Evolutionary conservation across 768 basidiomycete genomes (phyloP).

Genomic region (Exsudoporus frostii): DNA sequence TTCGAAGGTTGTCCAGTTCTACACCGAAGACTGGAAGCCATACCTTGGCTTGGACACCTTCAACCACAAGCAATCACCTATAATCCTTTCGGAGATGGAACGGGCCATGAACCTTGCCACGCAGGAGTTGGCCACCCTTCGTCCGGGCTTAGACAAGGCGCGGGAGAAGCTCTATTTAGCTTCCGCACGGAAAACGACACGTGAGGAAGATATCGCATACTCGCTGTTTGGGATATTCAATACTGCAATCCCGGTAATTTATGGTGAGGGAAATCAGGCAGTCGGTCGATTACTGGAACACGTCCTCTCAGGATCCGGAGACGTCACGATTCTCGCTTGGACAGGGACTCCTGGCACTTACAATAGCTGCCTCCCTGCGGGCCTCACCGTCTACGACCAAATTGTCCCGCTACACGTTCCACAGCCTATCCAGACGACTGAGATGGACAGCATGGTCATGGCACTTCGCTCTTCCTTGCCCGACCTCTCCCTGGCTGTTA

Average conservation of each 20-base stretch:
- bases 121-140: background rate
- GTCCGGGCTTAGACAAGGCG: conserved; percentile 7
- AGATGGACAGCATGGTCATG: background rate
- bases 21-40: conserved; percentile 15
- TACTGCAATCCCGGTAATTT: conserved; percentile 5
- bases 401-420: background rate
- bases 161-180: conserved; percentile 20
- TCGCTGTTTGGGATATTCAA: conserved; percentile 16
- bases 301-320: conserved; percentile 6
- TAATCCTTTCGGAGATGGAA: conserved; percentile 9
- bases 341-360: conserved; percentile 7
- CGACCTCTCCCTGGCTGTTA: background rate
- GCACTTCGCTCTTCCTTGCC: background rate
- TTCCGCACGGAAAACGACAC: conserved; percentile 5
- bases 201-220: conserved; percentile 10
- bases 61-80: conserved; percentile 10
- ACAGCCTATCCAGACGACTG: background rate
- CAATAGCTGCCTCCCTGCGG: conserved; percentile 2
- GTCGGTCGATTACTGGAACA: conserved; percentile 16
- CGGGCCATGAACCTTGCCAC: background rate
- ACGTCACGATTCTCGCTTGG: conserved; percentile 15
- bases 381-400: background rate
- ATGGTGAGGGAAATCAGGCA: conserved; percentile 11
- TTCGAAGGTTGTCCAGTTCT: conserved; percentile 8
- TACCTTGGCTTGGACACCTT: background rate